Evolutionary conservation across 202 grass and related monocot species (phyloP).

Genomic region (Hordeum pubiflorum): DNA sequence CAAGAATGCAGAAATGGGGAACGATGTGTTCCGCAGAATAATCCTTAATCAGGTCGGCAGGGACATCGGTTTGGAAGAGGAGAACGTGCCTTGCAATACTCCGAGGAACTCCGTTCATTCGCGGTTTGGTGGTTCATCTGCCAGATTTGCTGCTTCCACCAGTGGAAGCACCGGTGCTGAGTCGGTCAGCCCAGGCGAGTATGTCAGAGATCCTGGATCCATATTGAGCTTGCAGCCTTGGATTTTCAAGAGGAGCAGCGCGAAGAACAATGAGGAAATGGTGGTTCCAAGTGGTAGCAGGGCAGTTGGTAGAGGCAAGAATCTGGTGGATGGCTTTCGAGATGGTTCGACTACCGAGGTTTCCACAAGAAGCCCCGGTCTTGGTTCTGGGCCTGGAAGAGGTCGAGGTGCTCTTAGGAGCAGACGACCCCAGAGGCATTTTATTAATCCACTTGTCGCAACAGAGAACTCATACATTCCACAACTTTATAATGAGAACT

Average conservation of each 20-base stretch:
- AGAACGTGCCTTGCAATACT: conserved; percentile 53
- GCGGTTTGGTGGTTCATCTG: not conserved
- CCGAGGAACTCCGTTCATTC: conserved; percentile 35
- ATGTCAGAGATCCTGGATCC: conserved; percentile 56
- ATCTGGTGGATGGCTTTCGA: conserved; percentile 30
- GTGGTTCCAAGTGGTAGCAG: conserved; percentile 3
- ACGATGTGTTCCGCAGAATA: conserved; percentile 42
- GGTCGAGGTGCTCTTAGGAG: conserved; percentile 56
- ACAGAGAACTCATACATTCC: conserved; percentile 61
- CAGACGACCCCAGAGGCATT: conserved; percentile 37
- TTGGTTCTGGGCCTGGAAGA: conserved; percentile 43
- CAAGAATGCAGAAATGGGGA: conserved; percentile 30
- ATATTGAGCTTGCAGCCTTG: conserved; percentile 94
- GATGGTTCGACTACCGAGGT: conserved; percentile 37
- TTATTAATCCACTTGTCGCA: conserved; percentile 51
- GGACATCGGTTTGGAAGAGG: conserved; percentile 33
- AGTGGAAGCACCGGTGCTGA: conserved; percentile 8
- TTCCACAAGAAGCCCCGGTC: conserved; percentile 30
- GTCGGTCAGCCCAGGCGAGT: conserved; percentile 35
- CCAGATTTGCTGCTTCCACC: conserved; percentile 20
- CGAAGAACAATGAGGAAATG: conserved; percentile 27
- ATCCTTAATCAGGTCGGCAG: conserved; percentile 33
- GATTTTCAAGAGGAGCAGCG: conserved; percentile 65
- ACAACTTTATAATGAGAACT: conserved; percentile 59
- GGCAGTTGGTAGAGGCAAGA: conserved; percentile 15